These are phyloP conservation scores for Cryphonectria carpinicola DNA, from an alignment of 2,329 filamentous ascomycete genomes.

Conservation along the genomic window DNA sequence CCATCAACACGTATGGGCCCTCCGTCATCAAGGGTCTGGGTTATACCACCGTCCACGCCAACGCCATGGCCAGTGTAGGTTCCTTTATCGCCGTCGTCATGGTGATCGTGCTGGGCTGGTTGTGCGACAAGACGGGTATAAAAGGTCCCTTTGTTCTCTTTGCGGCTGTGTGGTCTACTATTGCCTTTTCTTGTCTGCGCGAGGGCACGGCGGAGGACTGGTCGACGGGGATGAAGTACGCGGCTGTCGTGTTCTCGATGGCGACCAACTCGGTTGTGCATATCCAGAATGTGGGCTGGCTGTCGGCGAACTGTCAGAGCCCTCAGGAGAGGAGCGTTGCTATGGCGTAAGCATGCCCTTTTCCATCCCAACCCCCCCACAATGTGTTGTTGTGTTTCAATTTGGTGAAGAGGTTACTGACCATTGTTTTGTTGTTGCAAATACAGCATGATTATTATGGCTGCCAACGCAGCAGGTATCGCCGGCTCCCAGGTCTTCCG, in stretches of 20 bases:
- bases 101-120: constrained; percentile 53
- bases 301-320: constrained; percentile 58
- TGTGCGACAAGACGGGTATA: constrained; percentile 53
- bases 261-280: constrained; percentile 58
- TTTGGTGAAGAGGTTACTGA: background rate
- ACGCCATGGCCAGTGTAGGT: constrained; percentile 57
- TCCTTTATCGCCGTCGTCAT: constrained; percentile 56
- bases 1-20: constrained; percentile 57
- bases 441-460: constrained; percentile 51
- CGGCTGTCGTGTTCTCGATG: constrained; percentile 60
- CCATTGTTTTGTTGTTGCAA: background rate
- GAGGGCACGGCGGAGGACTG: constrained; percentile 11
- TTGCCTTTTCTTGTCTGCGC: constrained; percentile 39
- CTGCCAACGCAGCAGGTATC: constrained; percentile 64
- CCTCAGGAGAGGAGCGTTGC: constrained; percentile 61
- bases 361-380: too few species aligned
- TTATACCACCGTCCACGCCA: constrained; percentile 50
- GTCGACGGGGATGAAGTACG: constrained; percentile 43
- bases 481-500: constrained; percentile 65
- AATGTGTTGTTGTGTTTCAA: background rate
- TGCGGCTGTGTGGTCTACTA: constrained; percentile 44
- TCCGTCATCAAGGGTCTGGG: constrained; percentile 58
- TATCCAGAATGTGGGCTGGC: constrained; percentile 63
- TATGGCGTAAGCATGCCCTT: constrained; percentile 53
- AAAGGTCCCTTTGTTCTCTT: constrained; percentile 52